phyloP scores from a whole-genome alignment of 768 basidiomycete species.

The Psilocybe azurescens region DNA sequence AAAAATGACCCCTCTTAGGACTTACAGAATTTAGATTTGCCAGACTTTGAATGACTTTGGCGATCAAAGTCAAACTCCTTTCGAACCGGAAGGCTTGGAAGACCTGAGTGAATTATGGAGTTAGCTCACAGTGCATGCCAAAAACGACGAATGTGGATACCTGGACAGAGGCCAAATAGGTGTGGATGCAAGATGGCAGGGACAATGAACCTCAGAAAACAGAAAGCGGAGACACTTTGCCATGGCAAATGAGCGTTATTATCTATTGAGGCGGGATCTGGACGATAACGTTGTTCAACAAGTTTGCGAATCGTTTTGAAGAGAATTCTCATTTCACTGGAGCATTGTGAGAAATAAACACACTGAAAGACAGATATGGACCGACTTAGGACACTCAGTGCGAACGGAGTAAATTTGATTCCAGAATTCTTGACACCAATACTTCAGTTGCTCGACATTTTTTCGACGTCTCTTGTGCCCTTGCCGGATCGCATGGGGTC shows the following conservation, averaged over 20 bases:
- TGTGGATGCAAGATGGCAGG: slow-evolving; percentile 91
- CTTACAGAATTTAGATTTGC: slow-evolving; percentile 83
- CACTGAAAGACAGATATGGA: slow-evolving; percentile 16
- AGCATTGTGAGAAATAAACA: slow-evolving; percentile 4
- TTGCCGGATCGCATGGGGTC: slow-evolving; percentile 75
- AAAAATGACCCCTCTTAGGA: slow-evolving; percentile 11
- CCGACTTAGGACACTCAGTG: slow-evolving; percentile 76
- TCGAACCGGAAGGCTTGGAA: slow-evolving; percentile 71
- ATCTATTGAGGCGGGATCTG: slow-evolving; percentile 44
- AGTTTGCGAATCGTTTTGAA: slow-evolving; percentile 74
- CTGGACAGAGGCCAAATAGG: slow-evolving; percentile 78
- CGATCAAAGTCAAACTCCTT: slow-evolving; percentile 83
- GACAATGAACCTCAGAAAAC: slow-evolving; percentile 88
- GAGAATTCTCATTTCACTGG: slow-evolving; percentile 73
- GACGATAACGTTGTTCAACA: slow-evolving; percentile 69
- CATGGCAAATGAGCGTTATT: slow-evolving; percentile 63
- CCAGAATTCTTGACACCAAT: slow-evolving; percentile 86
- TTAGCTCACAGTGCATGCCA: background rate
- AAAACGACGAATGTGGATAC: slow-evolving; percentile 40
- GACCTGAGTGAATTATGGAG: slow-evolving; percentile 48
- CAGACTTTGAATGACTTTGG: slow-evolving; percentile 88
- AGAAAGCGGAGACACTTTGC: slow-evolving; percentile 89
- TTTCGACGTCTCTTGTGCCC: slow-evolving; percentile 63
- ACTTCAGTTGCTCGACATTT: slow-evolving; percentile 69
- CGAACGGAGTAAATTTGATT: slow-evolving; percentile 77